Conservation (phyloP, 306 rosid species). For the Ziziphus jujuba region DNA sequence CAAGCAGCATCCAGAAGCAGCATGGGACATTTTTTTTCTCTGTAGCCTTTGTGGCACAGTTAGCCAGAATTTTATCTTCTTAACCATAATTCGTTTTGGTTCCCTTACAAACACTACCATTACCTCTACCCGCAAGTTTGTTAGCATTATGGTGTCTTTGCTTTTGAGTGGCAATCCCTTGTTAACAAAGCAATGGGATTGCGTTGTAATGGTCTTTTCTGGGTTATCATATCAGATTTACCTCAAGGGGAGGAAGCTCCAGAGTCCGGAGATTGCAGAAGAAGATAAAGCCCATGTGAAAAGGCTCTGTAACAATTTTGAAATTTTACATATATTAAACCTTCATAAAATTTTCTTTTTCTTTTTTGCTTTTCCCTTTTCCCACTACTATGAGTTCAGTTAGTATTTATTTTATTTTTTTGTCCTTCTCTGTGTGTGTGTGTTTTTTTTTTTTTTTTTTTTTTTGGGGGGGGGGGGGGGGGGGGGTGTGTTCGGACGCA, state of each 20-base stretch:
- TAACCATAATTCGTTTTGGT: constrained; percentile 90
- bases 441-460: too few relatives aligned
- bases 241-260: constrained; percentile 89
- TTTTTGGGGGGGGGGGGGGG: too few relatives aligned
- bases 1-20: constrained; percentile 81
- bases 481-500: too few relatives aligned
- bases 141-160: constrained; percentile 90
- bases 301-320: constrained; percentile 44
- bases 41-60: constrained; percentile 95
- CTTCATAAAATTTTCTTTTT: neutral
- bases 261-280: constrained; percentile 76
- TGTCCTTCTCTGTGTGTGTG: too few relatives aligned
- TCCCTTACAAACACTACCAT: constrained; percentile 93
- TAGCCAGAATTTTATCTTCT: constrained; percentile 94
- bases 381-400: too few relatives aligned
- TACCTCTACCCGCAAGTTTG: constrained; percentile 95
- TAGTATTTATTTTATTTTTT: too few relatives aligned
- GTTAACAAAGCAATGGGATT: constrained; percentile 90
- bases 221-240: constrained; percentile 93
- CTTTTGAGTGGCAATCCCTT: constrained; percentile 91
- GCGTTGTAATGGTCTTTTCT: constrained; percentile 87
- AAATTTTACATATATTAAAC: neutral
- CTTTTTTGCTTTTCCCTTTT: neutral
- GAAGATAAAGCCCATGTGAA: constrained; percentile 74
- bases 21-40: constrained; percentile 80